Evolutionary conservation across 208 protist genomes (phyloP).

Genomic region (Wallacemonas sp.): DNA sequence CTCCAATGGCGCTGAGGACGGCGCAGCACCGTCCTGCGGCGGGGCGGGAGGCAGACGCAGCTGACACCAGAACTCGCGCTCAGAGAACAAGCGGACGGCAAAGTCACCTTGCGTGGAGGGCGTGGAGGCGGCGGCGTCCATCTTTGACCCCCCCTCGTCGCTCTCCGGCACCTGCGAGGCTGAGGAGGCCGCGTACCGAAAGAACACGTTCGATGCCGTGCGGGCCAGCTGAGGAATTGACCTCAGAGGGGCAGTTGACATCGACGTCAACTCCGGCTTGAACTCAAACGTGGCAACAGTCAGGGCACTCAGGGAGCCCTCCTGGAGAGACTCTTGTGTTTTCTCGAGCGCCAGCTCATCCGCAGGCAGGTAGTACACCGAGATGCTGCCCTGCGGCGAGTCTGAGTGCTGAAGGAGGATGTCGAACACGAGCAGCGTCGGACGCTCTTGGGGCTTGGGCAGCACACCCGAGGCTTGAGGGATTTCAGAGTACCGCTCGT

Average conservation of each 20-base stretch:
- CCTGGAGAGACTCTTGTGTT: conserved; percentile 36
- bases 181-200: not conserved
- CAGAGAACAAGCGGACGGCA: conserved; percentile 54
- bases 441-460: conserved; percentile 30
- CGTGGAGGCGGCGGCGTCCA: not conserved
- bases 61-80: conserved; percentile 65
- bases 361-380: conserved; percentile 48
- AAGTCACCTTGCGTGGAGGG: conserved; percentile 25
- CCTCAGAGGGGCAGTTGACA: conserved; percentile 34
- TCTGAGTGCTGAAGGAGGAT: conserved; percentile 47
- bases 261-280: conserved; percentile 15
- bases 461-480: conserved; percentile 3
- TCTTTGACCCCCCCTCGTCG: too few relatives aligned
- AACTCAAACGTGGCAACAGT: conserved; percentile 43
- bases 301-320: conserved; percentile 26
- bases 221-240: conserved; percentile 35
- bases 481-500: conserved; percentile 23
- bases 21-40: not conserved
- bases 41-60: conserved; percentile 23
- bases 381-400: conserved; percentile 28
- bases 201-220: conserved; percentile 19
- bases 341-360: conserved; percentile 31
- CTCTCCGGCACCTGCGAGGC: not conserved
- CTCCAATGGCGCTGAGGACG: conserved; percentile 20
- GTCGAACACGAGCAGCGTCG: conserved; percentile 59